Evolutionary conservation across 139 green algal species (phyloP).

Genomic region (Protoeuglena noctilucae): DNA sequence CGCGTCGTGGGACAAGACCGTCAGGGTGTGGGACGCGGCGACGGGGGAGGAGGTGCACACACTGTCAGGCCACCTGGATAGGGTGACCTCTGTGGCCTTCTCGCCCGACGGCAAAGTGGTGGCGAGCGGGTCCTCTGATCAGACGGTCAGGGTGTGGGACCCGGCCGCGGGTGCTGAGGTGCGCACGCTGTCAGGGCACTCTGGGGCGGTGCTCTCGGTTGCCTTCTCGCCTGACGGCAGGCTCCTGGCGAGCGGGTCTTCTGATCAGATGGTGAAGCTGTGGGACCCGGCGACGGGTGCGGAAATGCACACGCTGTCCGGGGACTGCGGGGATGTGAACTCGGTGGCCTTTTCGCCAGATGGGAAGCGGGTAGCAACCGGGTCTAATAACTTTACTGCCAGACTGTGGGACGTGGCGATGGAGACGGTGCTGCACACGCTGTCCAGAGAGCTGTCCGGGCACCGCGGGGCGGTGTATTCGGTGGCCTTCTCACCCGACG

Average conservation of each 20-base stretch:
- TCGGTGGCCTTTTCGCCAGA: constrained; percentile 39
- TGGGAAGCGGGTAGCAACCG: constrained; percentile 47
- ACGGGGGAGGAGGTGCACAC: constrained; percentile 31
- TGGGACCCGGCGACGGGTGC: constrained; percentile 50
- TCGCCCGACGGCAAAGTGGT: constrained; percentile 41
- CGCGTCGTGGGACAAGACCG: constrained; percentile 44
- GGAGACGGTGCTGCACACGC: constrained; percentile 72
- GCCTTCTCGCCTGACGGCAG: constrained; percentile 50
- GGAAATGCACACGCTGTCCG: constrained; percentile 27
- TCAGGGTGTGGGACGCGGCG: constrained; percentile 30
- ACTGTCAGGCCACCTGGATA: constrained; percentile 38
- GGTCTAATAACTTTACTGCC: constrained; percentile 53
- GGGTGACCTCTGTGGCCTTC: constrained; percentile 56
- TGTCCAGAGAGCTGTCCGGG: constrained; percentile 64
- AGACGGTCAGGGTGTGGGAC: constrained; percentile 37
- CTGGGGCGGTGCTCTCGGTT: constrained; percentile 50
- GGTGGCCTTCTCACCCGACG: constrained; percentile 57
- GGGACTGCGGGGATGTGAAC: constrained; percentile 51
- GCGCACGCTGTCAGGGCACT: constrained; percentile 44
- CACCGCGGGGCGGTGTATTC: constrained; percentile 39
- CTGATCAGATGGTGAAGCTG: constrained; percentile 60
- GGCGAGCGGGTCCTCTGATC: constrained; percentile 37
- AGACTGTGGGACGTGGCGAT: constrained; percentile 68
- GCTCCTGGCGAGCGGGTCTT: constrained; percentile 43
- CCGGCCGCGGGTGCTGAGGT: constrained; percentile 23